Conservation (phyloP, 129 eudicot species). For the Centrapalus pauciflorus region DNA sequence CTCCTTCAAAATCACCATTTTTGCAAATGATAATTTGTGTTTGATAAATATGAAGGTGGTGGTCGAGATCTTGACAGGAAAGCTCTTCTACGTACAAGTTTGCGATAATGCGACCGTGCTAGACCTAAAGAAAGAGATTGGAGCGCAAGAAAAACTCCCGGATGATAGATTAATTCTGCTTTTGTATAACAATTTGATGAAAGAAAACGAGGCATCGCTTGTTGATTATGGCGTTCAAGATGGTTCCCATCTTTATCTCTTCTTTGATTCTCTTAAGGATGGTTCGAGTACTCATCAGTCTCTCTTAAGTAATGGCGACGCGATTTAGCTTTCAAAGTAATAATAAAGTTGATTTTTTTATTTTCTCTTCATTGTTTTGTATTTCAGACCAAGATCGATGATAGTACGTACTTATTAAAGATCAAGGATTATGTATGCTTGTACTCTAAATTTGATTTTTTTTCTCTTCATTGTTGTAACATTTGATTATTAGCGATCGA, state of each 20-base stretch:
- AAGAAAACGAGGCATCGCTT: conserved; percentile 30
- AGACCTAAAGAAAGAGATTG: conserved; percentile 50
- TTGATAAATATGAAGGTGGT: conserved; percentile 31
- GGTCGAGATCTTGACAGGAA: conserved; percentile 50
- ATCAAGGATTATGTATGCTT: too few relatives aligned
- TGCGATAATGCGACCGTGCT: conserved; percentile 38
- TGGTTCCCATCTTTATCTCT: conserved; percentile 50
- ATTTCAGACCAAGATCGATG: background rate
- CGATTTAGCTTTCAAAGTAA: background rate
- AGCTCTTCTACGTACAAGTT: conserved; percentile 37
- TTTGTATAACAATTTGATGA: conserved; percentile 18
- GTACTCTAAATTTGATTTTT: too few relatives aligned
- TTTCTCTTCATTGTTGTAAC: too few relatives aligned
- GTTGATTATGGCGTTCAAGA: conserved; percentile 46
- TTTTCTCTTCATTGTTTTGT: background rate
- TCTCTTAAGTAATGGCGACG: background rate
- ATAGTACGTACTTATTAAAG: background rate
- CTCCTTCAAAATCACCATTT: background rate
- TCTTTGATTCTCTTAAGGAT: conserved; percentile 27
- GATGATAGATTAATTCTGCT: conserved; percentile 34
- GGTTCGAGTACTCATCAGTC: conserved; percentile 14
- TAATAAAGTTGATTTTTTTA: background rate
- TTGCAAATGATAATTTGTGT: background rate
- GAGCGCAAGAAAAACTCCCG: conserved; percentile 45
- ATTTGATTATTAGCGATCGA: too few relatives aligned